These are phyloP conservation scores for Eudorina sp. DNA, from an alignment of 139 green algal species.

Conservation along the genomic window DNA sequence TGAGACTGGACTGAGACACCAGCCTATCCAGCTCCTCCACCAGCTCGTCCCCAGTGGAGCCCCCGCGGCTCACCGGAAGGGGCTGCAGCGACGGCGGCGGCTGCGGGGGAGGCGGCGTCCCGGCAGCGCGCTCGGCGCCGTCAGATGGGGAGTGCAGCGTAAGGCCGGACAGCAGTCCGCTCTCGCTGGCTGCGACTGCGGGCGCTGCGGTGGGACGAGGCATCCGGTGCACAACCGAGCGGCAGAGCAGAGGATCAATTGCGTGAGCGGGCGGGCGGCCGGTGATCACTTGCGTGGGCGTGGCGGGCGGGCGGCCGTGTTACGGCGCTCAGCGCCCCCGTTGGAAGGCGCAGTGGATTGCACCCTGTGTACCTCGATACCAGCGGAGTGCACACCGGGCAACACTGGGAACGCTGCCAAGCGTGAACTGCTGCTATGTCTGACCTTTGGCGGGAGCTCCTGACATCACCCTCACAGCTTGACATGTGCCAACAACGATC, in stretches of 20 bases:
- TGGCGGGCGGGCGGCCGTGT: too few relatives aligned
- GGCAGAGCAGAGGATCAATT: too few relatives aligned
- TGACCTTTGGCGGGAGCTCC: neutral
- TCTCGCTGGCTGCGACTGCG: neutral
- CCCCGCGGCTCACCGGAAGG: neutral
- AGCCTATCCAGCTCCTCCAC: slow-evolving; percentile 33
- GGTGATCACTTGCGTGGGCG: too few relatives aligned
- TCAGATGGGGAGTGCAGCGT: neutral
- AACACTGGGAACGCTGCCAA: neutral
- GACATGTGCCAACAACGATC: neutral
- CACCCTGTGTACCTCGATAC: too few relatives aligned
- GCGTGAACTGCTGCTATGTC: neutral
- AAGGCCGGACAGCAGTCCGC: slow-evolving; percentile 5
- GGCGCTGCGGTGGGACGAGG: neutral
- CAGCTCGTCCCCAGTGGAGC: slow-evolving; percentile 10
- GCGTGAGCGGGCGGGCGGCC: too few relatives aligned
- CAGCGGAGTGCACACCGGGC: neutral
- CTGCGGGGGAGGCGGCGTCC: neutral
- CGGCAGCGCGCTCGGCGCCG: neutral
- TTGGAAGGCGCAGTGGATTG: too few relatives aligned
- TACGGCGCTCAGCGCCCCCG: too few relatives aligned
- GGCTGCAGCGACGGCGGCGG: neutral
- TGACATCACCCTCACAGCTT: neutral
- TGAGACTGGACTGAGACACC: slow-evolving; percentile 17
- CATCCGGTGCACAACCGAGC: too few relatives aligned